Conservation (phyloP, 768 basidiomycete species). For the Suillus americanus region DNA sequence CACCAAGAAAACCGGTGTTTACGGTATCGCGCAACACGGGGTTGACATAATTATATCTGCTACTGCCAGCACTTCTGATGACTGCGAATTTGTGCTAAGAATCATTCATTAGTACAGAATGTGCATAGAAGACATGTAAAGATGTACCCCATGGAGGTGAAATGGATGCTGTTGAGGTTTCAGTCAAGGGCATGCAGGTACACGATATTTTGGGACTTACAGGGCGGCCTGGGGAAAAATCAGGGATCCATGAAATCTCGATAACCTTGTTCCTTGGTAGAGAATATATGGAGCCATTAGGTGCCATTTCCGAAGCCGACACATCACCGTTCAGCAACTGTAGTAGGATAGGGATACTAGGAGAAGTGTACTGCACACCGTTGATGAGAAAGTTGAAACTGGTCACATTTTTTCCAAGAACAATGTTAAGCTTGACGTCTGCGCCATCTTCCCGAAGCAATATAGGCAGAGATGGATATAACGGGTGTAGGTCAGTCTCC, state of each 20-base stretch:
- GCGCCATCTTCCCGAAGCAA: constrained; percentile 6
- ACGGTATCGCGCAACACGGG: background rate
- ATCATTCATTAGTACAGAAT: background rate
- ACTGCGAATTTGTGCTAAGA: background rate
- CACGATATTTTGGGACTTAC: background rate
- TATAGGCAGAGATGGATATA: background rate
- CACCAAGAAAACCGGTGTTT: background rate
- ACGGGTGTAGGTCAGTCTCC: background rate
- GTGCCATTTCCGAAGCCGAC: constrained; percentile 36
- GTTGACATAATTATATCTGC: background rate
- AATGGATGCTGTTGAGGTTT: constrained; percentile 22
- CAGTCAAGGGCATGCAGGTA: background rate
- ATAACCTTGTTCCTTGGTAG: constrained; percentile 46
- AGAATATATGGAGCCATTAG: constrained; percentile 42
- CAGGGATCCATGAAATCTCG: constrained; percentile 32
- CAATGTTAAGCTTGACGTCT: constrained; percentile 35
- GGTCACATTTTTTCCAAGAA: constrained; percentile 24
- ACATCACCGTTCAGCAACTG: constrained; percentile 43
- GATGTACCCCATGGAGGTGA: constrained; percentile 18
- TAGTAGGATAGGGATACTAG: constrained; percentile 43
- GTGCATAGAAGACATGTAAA: background rate
- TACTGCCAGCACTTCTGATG: background rate
- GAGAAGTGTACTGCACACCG: constrained; percentile 34
- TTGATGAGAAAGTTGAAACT: constrained; percentile 31
- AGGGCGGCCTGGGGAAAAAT: constrained; percentile 7